Evolutionary conservation across 2,329 filamentous ascomycete species (phyloP), one percentile per base, ranked within the genome.

Genomic region (Ilyonectria robusta): DNA sequence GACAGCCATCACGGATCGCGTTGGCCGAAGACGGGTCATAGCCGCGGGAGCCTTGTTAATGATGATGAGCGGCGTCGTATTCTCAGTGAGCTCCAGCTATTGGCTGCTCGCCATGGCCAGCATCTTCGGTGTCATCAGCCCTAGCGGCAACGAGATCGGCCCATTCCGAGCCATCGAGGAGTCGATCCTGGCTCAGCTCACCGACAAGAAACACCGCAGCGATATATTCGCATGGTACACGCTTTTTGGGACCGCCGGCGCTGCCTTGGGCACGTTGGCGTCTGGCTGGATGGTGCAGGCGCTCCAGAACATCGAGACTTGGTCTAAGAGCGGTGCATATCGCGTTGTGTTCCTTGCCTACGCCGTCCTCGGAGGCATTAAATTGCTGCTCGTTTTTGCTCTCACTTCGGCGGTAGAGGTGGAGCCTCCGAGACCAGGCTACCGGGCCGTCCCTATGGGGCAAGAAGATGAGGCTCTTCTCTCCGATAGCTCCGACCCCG

Each of bases 181-280:
- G 77, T 88, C 86, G 17, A 85, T 86, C 6, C 78, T 91, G 2
- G 88, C 89, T 4, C 88, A 90, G 47, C 80, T 91, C 4, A 88
- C 71, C 82, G 5, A 77, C 79, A 2, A 79, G 50, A 19, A 53
- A 17, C n/a, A 81, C 3, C 78, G 88, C 50, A 83, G 84, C 63
- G 88, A 91, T 72, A 81, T 91, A 31, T 91, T 88, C 67, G 88
- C 88, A 4, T 91, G 89, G 89, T 91, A 91, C 71, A 86, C 82
- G 6, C 81, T 91, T 7, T 77, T 84, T 1, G 91, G 91, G 3
- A 86, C 84, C 0, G 85, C 88, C 0, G 91, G 91, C 0, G 84
- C 86, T 0, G 90, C 91, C 0, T 81, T 87, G 17, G 91, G 91
- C 1, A 85, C 89, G 66, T 79, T 90, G 50, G 79, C 82, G 0